A percentile compares a stretch with the other conserved stretches of the same genome.
Conservation (phyloP, 1,284 basidiomycete species). For the Cryptococcus sp. region DNA sequence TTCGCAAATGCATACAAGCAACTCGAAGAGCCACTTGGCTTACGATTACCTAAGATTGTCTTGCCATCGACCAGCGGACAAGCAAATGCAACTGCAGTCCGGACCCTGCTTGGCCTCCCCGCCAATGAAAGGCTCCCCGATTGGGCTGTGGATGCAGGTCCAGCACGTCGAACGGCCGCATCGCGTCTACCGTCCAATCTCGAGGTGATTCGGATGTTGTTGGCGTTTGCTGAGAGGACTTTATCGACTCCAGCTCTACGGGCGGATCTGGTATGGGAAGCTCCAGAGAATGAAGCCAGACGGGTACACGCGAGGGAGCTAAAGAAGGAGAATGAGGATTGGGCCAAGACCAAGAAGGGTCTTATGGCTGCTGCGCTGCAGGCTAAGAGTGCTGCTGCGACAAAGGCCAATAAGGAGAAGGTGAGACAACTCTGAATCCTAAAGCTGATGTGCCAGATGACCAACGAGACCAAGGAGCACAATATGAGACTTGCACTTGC, state of each 20-base stretch:
- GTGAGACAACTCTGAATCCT: constrained; percentile 10
- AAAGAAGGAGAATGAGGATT: constrained; percentile 20
- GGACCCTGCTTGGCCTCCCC: constrained; percentile 26
- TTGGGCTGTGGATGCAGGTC: constrained; percentile 24
- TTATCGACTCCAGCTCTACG: constrained; percentile 19
- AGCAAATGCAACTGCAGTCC: constrained; percentile 23
- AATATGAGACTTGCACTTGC: constrained; percentile 9
- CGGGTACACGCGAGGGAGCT: constrained; percentile 8
- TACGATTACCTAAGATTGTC: constrained; percentile 16
- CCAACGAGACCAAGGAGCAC: constrained; percentile 18
- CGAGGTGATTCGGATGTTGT: constrained; percentile 41
- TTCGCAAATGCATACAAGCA: constrained; percentile 29
- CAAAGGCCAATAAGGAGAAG: constrained; percentile 23
- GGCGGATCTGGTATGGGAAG: constrained; percentile 19
- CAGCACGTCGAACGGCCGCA: constrained; percentile 26
- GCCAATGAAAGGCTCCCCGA: constrained; percentile 22
- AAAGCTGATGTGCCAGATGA: constrained; percentile 1
- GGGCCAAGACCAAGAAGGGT: constrained; percentile 34
- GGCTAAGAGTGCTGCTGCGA: constrained; percentile 25
- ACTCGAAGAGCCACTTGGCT: constrained; percentile 15
- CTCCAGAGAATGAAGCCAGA: constrained; percentile 17
- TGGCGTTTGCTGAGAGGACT: constrained; percentile 29
- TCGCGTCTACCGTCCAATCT: constrained; percentile 28
- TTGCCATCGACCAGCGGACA: constrained; percentile 4
- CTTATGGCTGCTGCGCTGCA: constrained; percentile 21